Percentiles rank a stretch among this genome's conserved stretches.
phyloP scores from a whole-genome alignment of 2,329 filamentous ascomycete genomes.

The Botryosphaeria agaves region DNA sequence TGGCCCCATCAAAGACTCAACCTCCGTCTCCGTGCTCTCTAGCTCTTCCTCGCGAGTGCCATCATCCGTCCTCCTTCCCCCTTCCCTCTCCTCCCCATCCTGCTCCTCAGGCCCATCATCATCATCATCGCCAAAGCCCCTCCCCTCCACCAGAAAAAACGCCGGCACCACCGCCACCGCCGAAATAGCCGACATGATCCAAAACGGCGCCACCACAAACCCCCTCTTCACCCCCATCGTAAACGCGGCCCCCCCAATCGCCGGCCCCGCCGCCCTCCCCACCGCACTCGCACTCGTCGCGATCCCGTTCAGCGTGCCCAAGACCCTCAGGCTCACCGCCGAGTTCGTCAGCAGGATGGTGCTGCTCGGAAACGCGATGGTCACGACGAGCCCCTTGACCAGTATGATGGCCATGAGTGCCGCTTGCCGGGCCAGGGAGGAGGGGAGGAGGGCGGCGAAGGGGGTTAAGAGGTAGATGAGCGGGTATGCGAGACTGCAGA shows the following conservation, averaged over 20 bases:
- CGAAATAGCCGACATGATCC: constrained; percentile 50
- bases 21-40: constrained; percentile 21
- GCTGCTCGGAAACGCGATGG: constrained; percentile 75
- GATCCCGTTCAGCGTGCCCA: constrained; percentile 83
- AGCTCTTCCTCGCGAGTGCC: constrained; percentile 3
- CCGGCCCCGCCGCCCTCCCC: constrained; percentile 65
- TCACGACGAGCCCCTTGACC: constrained; percentile 55
- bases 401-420: constrained; percentile 51
- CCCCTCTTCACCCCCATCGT: constrained; percentile 58
- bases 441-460: constrained; percentile 50
- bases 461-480: constrained; percentile 67
- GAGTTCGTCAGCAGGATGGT: constrained; percentile 88
- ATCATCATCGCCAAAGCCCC: constrained; percentile 38
- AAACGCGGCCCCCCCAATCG: constrained; percentile 54
- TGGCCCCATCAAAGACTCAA: constrained; percentile 17
- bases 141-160: constrained; percentile 56
- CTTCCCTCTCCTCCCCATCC: constrained; percentile 6
- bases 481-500: constrained; percentile 51
- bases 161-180: constrained; percentile 52
- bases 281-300: constrained; percentile 70
- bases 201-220: constrained; percentile 68
- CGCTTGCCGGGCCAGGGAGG: constrained; percentile 33
- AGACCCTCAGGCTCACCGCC: constrained; percentile 52
- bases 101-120: constrained; percentile 14
- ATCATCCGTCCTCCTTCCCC: constrained; percentile 1